These are phyloP conservation scores for Leishmania amazonensis DNA, from an alignment of 208 protist genomes.

Conservation along the genomic window DNA sequence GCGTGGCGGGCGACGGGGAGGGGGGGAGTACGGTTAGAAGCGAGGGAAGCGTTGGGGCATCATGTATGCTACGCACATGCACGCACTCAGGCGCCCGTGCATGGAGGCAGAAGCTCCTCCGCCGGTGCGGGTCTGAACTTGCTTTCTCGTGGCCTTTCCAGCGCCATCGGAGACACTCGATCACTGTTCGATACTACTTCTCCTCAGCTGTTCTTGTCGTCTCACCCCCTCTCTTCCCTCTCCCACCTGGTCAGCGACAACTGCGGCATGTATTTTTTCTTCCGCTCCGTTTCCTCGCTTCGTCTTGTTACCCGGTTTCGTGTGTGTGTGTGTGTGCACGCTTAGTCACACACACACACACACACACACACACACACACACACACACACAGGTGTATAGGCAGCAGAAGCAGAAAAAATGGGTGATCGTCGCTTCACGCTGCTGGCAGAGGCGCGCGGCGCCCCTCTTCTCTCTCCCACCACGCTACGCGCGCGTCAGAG, in stretches of 20 bases:
- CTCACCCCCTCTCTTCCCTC: neutral
- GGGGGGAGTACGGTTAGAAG: neutral
- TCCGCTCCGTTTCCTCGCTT: neutral
- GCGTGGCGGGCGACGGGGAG: neutral
- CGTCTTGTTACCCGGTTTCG: neutral
- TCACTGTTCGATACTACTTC: neutral
- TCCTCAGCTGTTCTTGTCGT: neutral
- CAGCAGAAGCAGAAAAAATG: neutral
- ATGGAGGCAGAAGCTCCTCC: neutral
- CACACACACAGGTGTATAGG: too few relatives aligned
- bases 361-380: too few relatives aligned
- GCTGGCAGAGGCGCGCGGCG: neutral
- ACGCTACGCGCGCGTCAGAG: neutral
- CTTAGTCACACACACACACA: neutral
- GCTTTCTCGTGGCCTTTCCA: neutral
- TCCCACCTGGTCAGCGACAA: neutral
- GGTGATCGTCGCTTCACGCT: neutral
- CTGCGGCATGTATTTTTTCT: neutral
- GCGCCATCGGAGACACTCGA: neutral
- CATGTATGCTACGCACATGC: neutral
- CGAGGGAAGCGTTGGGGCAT: neutral
- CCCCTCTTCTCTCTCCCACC: neutral
- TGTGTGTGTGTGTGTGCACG: neutral
- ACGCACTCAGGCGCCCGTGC: neutral
- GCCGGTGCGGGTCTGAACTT: neutral